Evolutionary conservation across 2,329 filamentous ascomycete genomes (phyloP).

Genomic region (Apiospora hydei): DNA sequence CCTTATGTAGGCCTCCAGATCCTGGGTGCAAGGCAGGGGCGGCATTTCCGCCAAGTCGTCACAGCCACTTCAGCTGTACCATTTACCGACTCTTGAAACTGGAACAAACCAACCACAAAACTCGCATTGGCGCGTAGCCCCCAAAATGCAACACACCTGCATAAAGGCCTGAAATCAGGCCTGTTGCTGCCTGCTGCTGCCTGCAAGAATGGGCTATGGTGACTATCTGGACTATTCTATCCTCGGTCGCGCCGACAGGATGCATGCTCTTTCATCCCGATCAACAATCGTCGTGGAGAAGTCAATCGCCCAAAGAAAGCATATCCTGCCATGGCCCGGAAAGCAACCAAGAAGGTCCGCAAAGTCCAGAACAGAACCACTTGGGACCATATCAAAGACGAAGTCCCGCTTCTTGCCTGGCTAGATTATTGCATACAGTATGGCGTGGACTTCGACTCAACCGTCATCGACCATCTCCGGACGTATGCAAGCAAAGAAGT

Average conservation of each 20-base stretch:
- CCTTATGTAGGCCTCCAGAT: not conserved
- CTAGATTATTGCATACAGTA: not conserved
- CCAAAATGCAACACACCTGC: not conserved
- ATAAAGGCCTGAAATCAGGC: not conserved
- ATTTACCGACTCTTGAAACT: not conserved
- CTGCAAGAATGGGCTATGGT: not conserved
- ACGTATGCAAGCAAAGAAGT: not conserved
- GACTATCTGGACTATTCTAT: not conserved
- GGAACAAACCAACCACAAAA: not conserved
- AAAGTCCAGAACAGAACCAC: not conserved
- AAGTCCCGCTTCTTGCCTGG: slow-evolving; percentile 6
- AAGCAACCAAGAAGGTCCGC: not conserved
- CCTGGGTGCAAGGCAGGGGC: not conserved
- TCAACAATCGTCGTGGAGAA: not conserved
- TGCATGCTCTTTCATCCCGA: not conserved
- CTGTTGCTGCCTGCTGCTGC: not conserved
- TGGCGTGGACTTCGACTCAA: not conserved
- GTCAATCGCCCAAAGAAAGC: not conserved
- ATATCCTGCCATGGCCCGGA: not conserved
- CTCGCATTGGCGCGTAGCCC: not conserved
- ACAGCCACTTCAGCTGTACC: not conserved
- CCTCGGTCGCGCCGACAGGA: not conserved
- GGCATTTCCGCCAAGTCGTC: not conserved
- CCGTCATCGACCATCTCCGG: not conserved
- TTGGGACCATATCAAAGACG: not conserved